These are phyloP conservation scores for Capronia epimyces DNA, from an alignment of 2,329 filamentous ascomycete genomes.

Conservation along the genomic window DNA sequence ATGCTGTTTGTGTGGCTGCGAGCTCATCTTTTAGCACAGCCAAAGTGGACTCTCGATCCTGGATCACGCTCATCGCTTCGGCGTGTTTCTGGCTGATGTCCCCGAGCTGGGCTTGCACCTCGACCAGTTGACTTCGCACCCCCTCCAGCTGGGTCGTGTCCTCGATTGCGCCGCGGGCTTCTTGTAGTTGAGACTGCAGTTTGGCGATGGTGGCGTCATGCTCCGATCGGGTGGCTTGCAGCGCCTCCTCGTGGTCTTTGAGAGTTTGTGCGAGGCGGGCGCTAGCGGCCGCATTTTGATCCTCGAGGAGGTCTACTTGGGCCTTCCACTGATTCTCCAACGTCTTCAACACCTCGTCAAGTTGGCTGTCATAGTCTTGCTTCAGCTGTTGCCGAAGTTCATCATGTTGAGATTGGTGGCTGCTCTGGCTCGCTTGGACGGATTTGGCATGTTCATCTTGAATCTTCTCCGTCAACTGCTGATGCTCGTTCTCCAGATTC, in stretches of 20 bases:
- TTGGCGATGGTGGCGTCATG: slow-evolving; percentile 12
- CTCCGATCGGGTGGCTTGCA: slow-evolving; percentile 9
- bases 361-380: slow-evolving; percentile 16
- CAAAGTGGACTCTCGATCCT: slow-evolving; percentile 19
- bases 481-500: slow-evolving; percentile 16
- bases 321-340: slow-evolving; percentile 25
- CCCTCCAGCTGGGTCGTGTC: slow-evolving; percentile 18
- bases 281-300: slow-evolving; percentile 16
- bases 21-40: slow-evolving; percentile 18
- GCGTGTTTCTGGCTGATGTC: slow-evolving; percentile 11
- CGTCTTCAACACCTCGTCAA: slow-evolving; percentile 27
- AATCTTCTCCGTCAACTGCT: slow-evolving; percentile 17
- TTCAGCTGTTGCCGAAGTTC: slow-evolving; percentile 21
- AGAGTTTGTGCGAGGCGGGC: slow-evolving; percentile 12
- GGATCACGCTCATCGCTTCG: slow-evolving; percentile 11
- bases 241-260: slow-evolving; percentile 16
- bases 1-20: slow-evolving; percentile 10
- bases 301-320: slow-evolving; percentile 22
- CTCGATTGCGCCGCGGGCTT: slow-evolving; percentile 9
- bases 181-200: slow-evolving; percentile 14
- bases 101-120: slow-evolving; percentile 13
- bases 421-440: slow-evolving; percentile 17
- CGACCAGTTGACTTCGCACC: slow-evolving; percentile 16
- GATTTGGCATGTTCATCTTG: slow-evolving; percentile 23
- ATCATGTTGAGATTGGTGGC: slow-evolving; percentile 16